Conservation (phyloP, 2,329 filamentous ascomycete species). For the Monosporascus sp. region DNA sequence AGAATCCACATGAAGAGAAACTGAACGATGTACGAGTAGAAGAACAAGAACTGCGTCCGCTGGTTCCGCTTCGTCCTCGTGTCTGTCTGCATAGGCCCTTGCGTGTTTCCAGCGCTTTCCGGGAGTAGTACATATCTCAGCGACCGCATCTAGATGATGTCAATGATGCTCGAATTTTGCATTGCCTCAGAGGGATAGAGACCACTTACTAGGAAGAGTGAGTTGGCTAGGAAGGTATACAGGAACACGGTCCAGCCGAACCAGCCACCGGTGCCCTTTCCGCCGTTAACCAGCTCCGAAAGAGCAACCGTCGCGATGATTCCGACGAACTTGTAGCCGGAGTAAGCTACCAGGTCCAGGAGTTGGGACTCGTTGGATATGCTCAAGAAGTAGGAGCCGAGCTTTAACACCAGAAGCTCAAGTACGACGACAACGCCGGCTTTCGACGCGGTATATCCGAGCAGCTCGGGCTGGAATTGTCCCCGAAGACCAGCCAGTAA, state of each 20-base stretch:
- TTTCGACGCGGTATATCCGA: slow-evolving; percentile 82
- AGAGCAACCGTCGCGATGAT: slow-evolving; percentile 84
- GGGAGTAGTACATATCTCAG: slow-evolving; percentile 93
- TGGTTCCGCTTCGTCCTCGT: slow-evolving; percentile 81
- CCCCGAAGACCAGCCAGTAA: slow-evolving; percentile 85
- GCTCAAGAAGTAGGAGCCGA: slow-evolving; percentile 87
- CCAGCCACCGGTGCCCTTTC: slow-evolving; percentile 81
- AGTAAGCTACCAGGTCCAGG: slow-evolving; percentile 90
- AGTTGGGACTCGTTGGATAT: slow-evolving; percentile 94
- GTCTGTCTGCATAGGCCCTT: slow-evolving; percentile 62
- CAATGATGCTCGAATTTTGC: slow-evolving; percentile 5
- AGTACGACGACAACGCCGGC: slow-evolving; percentile 78
- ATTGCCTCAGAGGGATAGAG: not conserved
- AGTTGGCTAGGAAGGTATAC: slow-evolving; percentile 91
- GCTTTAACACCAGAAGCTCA: slow-evolving; percentile 85
- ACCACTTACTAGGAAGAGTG: slow-evolving; percentile 77
- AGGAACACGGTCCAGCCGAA: slow-evolving; percentile 82
- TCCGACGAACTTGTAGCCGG: slow-evolving; percentile 97
- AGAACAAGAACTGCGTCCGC: slow-evolving; percentile 85
- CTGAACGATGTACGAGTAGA: slow-evolving; percentile 93
- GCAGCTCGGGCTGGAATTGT: slow-evolving; percentile 87
- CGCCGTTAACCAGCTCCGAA: slow-evolving; percentile 70
- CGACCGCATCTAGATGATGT: slow-evolving; percentile 67
- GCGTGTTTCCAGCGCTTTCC: slow-evolving; percentile 64
- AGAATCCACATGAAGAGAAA: slow-evolving; percentile 87